A percentile compares a stretch with the other conserved stretches of the same genome.
Conservation (phyloP, 2,329 filamentous ascomycete species). For the Tothia fuscella region DNA sequence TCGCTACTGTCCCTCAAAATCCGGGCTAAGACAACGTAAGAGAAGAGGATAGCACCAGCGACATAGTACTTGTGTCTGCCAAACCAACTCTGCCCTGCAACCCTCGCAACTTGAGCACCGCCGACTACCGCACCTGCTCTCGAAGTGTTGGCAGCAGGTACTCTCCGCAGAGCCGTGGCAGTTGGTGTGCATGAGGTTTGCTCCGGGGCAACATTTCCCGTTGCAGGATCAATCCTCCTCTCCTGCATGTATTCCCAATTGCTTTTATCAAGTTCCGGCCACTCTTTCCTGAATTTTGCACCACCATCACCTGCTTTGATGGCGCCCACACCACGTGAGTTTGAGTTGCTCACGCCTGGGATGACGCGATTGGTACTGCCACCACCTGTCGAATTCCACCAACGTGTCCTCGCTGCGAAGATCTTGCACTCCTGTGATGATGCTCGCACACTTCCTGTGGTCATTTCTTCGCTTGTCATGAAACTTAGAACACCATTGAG, state of each 20-base stretch:
- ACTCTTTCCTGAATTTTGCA: slow-evolving; percentile 77
- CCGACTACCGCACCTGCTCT: slow-evolving; percentile 58
- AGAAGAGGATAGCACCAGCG: slow-evolving; percentile 56
- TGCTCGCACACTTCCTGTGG: slow-evolving; percentile 75
- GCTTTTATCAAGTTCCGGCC: slow-evolving; percentile 77
- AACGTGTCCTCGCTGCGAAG: slow-evolving; percentile 65
- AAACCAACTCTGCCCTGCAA: slow-evolving; percentile 74
- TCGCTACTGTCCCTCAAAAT: slow-evolving; percentile 47
- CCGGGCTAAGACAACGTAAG: slow-evolving; percentile 73
- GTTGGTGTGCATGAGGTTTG: slow-evolving; percentile 44
- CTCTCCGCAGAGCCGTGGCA: slow-evolving; percentile 52
- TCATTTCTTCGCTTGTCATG: slow-evolving; percentile 99
- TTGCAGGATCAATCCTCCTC: slow-evolving; percentile 64
- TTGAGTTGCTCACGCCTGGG: slow-evolving; percentile 28
- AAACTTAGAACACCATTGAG: slow-evolving; percentile 88
- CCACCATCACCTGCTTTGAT: slow-evolving; percentile 88
- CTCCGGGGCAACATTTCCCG: slow-evolving; percentile 52
- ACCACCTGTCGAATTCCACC: slow-evolving; percentile 95
- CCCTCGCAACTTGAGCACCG: slow-evolving; percentile 59
- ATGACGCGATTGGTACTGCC: slow-evolving; percentile 50
- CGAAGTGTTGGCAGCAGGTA: slow-evolving; percentile 39
- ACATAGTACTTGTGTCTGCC: slow-evolving; percentile 68
- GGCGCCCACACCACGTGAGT: slow-evolving; percentile 43
- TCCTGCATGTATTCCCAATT: slow-evolving; percentile 90
- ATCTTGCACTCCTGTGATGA: slow-evolving; percentile 65